Base-by-base conservation (phyloP, 2,329 filamentous ascomycete species). In the Aspergillus floridensis region DNA sequence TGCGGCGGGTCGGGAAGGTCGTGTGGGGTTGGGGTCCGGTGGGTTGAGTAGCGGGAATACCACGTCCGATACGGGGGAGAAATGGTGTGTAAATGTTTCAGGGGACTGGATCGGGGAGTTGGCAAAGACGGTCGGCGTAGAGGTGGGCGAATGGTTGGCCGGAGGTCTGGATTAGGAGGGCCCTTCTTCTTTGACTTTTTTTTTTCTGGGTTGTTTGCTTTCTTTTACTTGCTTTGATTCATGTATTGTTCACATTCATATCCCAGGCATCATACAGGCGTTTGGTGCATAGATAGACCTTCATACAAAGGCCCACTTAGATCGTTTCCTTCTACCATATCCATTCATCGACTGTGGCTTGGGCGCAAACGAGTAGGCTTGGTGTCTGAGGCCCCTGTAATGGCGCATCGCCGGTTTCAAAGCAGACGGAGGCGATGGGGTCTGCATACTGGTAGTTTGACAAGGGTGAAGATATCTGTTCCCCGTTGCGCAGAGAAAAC, bases 71-170 rank as follows among this genome's bases (percentile, higher is more conserved):
- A 73, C 70, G 3, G 75, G 73, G 5, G 79, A 79, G 62, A 81
- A 79, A 56, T 82, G 80, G 80, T 76, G 74, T 58, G 75, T 80
- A 14, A 80, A 80, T 69, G 76, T 81, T 7, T 77, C 74, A 22
- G 76, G 77, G 5, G 77, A 79, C 51, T 80, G 77, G 77, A 76
- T 81, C 49, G 77, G 75, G 5, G 76, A 76, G 44, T 64, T 80
- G 68, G 78, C 76, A 2, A 77, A 76, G 64, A 74, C 72, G 0
- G 75, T 81, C 61, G 76, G 77, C 7, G 73, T 80, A 53, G 76
- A 78, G 60, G 76, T 80, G 63, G 78, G 77, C 19, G 78, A 80
- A 60, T 78, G 74, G 74, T 61, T 77, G 46, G 74, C 74, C 14
- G 74, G 74, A 56, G 74, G 74, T 16, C 59, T 76, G 60, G 74